Conservation (phyloP, 805 yeast species). For the Nakazawaea sp. region DNA sequence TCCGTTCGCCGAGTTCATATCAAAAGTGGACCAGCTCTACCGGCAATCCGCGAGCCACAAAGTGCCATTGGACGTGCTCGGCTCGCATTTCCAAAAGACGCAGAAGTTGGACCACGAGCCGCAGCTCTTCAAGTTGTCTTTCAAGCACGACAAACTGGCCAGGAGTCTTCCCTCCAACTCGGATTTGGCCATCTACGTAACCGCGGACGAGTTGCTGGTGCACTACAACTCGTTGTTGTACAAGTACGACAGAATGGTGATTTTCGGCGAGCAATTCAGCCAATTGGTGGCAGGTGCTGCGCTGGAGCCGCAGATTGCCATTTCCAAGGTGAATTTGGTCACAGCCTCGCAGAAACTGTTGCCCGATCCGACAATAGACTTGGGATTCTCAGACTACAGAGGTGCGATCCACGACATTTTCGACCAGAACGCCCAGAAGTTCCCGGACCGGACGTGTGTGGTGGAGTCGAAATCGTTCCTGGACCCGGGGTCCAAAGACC, state of each 20-base stretch:
- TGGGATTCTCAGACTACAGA: slow-evolving; percentile 86
- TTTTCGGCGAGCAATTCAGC: slow-evolving; percentile 66
- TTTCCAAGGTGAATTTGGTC: slow-evolving; percentile 60
- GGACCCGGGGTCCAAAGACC: slow-evolving; percentile 44
- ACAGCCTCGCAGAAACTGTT: slow-evolving; percentile 61
- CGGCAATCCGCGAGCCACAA: slow-evolving; percentile 24
- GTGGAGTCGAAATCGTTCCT: slow-evolving; percentile 80
- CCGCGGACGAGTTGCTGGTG: slow-evolving; percentile 26
- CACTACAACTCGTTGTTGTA: slow-evolving; percentile 74
- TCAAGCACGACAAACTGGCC: slow-evolving; percentile 34
- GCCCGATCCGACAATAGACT: slow-evolving; percentile 83
- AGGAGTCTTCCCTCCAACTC: slow-evolving; percentile 40
- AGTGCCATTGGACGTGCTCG: slow-evolving; percentile 50
- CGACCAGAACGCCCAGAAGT: slow-evolving; percentile 73
- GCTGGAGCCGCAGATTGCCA: slow-evolving; percentile 28
- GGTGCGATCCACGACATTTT: slow-evolving; percentile 98
- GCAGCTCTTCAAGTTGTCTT: slow-evolving; percentile 54
- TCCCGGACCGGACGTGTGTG: slow-evolving; percentile 86
- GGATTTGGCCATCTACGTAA: slow-evolving; percentile 53
- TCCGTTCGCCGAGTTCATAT: slow-evolving; percentile 47
- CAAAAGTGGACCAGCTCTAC: slow-evolving; percentile 36
- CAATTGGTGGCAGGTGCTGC: slow-evolving; percentile 39
- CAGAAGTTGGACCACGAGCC: slow-evolving; percentile 54
- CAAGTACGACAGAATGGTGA: slow-evolving; percentile 58
- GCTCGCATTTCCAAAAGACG: slow-evolving; percentile 38